Percentiles rank a stretch among this genome's conserved stretches.
These are phyloP conservation scores for Ganoderma leucocontextum DNA, from an alignment of 1,284 basidiomycete species.

Conservation along the genomic window DNA sequence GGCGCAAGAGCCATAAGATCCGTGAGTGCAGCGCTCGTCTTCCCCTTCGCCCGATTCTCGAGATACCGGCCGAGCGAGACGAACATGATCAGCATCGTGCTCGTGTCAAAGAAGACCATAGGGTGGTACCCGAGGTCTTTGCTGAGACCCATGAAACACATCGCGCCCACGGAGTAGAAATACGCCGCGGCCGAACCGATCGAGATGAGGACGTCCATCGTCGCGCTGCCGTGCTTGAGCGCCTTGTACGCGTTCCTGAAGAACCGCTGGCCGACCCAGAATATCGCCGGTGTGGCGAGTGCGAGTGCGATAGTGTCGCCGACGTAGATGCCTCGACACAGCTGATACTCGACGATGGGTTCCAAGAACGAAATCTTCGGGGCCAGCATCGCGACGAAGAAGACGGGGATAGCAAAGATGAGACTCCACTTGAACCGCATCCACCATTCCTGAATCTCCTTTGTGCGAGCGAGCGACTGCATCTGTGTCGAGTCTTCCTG, in stretches of 20 bases:
- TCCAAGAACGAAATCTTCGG: slow-evolving; percentile 74
- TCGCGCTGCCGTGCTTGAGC: slow-evolving; percentile 88
- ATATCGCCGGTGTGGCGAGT: slow-evolving; percentile 94
- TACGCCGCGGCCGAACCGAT: slow-evolving; percentile 96
- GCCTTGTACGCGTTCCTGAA: slow-evolving; percentile 93
- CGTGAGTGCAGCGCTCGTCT: slow-evolving; percentile 95
- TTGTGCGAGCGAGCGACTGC: slow-evolving; percentile 89
- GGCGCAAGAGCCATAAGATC: slow-evolving; percentile 96
- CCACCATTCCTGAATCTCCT: slow-evolving; percentile 93
- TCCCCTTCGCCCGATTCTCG: slow-evolving; percentile 97
- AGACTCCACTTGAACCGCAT: slow-evolving; percentile 81
- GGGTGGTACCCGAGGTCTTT: slow-evolving; percentile 76
- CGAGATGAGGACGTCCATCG: slow-evolving; percentile 97
- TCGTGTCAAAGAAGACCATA: slow-evolving; percentile 97
- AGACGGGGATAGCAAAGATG: slow-evolving; percentile 90
- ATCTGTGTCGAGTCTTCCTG: slow-evolving; percentile 88
- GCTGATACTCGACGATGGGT: slow-evolving; percentile 54
- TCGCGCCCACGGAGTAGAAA: slow-evolving; percentile 82
- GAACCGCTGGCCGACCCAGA: slow-evolving; percentile 90
- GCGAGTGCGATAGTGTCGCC: slow-evolving; percentile 84
- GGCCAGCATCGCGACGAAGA: slow-evolving; percentile 90
- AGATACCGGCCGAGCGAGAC: slow-evolving; percentile 95
- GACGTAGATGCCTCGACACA: slow-evolving; percentile 79
- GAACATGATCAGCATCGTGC: slow-evolving; percentile 98
- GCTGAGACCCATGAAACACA: slow-evolving; percentile 76